These are phyloP conservation scores for Bathelium albidoporum DNA, from an alignment of 495 filamentous ascomycete genomes.

Conservation along the genomic window DNA sequence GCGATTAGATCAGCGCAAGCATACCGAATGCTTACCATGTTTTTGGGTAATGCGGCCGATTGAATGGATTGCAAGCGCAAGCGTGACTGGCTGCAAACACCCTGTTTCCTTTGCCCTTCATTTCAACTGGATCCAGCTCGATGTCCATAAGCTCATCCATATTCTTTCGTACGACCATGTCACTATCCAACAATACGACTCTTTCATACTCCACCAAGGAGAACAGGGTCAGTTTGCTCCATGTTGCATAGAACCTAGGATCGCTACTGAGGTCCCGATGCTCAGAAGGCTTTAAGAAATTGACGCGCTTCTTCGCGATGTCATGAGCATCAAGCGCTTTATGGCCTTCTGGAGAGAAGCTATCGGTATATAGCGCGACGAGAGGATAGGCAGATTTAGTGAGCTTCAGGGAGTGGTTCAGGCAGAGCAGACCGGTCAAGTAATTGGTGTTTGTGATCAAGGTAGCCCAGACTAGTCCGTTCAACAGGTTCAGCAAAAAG, in stretches of 20 bases:
- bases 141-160: conserved; percentile 85
- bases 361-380: conserved; percentile 66
- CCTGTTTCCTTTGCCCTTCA: conserved; percentile 41
- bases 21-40: conserved; percentile 46
- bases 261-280: conserved; percentile 53
- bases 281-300: conserved; percentile 50
- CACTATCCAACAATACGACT: conserved; percentile 70
- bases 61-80: conserved; percentile 72
- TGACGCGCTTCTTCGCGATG: conserved; percentile 51
- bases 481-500: background rate
- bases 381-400: conserved; percentile 55
- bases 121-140: conserved; percentile 46
- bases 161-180: conserved; percentile 67
- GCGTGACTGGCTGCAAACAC: conserved; percentile 69
- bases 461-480: conserved; percentile 58
- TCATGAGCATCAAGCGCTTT: conserved; percentile 51
- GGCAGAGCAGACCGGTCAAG: conserved; percentile 60
- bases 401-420: conserved; percentile 56
- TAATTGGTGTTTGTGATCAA: conserved; percentile 69
- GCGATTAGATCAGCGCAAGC: background rate
- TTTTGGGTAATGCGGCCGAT: conserved; percentile 62
- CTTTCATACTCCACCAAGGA: conserved; percentile 58
- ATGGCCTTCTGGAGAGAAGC: conserved; percentile 52
- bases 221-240: conserved; percentile 75
- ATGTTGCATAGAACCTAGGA: conserved; percentile 70